These are phyloP conservation scores for Fusarium armeniacum DNA, from an alignment of 2,329 filamentous ascomycete species.

Conservation along the genomic window DNA sequence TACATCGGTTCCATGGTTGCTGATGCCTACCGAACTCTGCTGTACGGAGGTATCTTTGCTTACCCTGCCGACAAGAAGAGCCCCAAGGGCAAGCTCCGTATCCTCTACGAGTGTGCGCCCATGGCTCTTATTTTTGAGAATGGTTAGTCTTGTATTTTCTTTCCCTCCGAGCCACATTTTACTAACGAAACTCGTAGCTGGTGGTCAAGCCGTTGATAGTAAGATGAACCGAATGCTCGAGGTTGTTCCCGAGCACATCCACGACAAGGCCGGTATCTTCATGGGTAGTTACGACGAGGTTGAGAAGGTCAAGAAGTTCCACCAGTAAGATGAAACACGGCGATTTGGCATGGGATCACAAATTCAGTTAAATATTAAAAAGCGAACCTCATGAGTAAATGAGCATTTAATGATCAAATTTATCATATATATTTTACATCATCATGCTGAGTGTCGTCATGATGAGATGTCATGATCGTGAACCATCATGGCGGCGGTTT, in stretches of 20 bases:
- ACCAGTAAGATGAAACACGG: constrained; percentile 60
- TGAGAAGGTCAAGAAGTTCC: constrained; percentile 90
- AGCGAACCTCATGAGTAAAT: constrained; percentile 44
- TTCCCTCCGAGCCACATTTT: not conserved
- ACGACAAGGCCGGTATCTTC: constrained; percentile 96
- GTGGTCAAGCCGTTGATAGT: constrained; percentile 91
- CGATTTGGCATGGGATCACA: constrained; percentile 36
- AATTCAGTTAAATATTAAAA: constrained; percentile 44
- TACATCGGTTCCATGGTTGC: constrained; percentile 99
- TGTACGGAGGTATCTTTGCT: constrained; percentile 97
- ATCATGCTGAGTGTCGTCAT: constrained; percentile 32
- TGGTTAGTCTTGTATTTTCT: constrained; percentile 68
- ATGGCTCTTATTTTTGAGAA: constrained; percentile 99
- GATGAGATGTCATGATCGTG: constrained; percentile 35
- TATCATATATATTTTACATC: constrained; percentile 23
- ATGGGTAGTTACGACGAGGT: constrained; percentile 95
- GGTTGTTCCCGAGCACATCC: constrained; percentile 90
- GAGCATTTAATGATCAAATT: constrained; percentile 48
- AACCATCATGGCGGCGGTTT: constrained; percentile 29
- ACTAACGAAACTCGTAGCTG: constrained; percentile 70
- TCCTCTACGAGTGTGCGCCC: constrained; percentile 97
- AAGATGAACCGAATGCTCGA: constrained; percentile 92
- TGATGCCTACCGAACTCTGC: constrained; percentile 93
- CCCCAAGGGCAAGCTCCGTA: constrained; percentile 96
- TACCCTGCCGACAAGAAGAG: constrained; percentile 99